These are phyloP conservation scores for Penicillium sp. DNA, from an alignment of 2,329 filamentous ascomycete species.

Conservation along the genomic window DNA sequence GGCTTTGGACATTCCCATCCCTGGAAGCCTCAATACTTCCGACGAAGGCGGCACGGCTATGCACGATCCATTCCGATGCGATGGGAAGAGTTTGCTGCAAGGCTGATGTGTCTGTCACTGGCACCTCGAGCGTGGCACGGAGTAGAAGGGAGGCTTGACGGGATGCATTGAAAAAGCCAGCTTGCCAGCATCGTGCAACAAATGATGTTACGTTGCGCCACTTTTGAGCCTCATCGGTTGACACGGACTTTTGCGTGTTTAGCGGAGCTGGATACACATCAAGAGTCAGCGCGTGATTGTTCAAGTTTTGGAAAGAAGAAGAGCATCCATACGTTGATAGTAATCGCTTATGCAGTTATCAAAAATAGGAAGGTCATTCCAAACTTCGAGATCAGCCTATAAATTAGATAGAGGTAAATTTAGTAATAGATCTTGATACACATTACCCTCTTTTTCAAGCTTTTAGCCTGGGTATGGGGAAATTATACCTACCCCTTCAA, in stretches of 20 bases:
- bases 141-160: not conserved
- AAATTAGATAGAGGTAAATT: not conserved
- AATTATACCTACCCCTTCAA: not conserved
- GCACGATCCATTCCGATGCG: not conserved
- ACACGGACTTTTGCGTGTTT: not conserved
- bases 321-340: not conserved
- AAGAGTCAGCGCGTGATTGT: too few relatives aligned
- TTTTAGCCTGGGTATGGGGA: too few relatives aligned
- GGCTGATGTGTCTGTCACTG: not conserved
- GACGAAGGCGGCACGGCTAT: not conserved
- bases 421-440: not conserved
- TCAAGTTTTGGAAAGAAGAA: too few relatives aligned
- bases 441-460: not conserved
- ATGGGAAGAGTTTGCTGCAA: not conserved
- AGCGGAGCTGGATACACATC: not conserved
- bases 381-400: not conserved
- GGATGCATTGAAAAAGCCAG: not conserved
- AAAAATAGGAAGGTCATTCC: not conserved
- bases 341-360: not conserved
- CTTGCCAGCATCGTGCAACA: not conserved
- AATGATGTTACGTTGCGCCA: constrained; percentile 5
- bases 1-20: not conserved
- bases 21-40: not conserved
- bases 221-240: not conserved
- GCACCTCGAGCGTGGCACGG: not conserved